Evolutionary conservation across 2,329 filamentous ascomycete species (phyloP).

Genomic region (Aquanectria penicillioides): DNA sequence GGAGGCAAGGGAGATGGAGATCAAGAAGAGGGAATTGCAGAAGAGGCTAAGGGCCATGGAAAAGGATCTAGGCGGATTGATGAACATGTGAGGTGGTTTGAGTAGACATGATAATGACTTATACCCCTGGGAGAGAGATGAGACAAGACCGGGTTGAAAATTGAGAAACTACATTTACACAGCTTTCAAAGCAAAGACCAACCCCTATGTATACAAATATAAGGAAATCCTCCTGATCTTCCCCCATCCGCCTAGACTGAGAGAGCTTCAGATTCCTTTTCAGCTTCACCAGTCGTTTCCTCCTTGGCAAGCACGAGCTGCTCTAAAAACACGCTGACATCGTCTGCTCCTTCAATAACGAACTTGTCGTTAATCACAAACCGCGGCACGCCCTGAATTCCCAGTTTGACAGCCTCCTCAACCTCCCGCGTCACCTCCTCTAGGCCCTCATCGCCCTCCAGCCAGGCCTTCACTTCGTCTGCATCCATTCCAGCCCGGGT

Average conservation of each 20-base stretch:
- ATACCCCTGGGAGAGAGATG: slow-evolving; percentile 30
- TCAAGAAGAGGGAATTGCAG: slow-evolving; percentile 66
- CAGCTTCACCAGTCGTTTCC: slow-evolving; percentile 23
- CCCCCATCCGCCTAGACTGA: too few species aligned
- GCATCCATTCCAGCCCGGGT: slow-evolving; percentile 63
- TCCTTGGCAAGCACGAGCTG: slow-evolving; percentile 66
- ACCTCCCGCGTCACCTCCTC: slow-evolving; percentile 67
- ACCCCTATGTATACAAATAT: too few species aligned
- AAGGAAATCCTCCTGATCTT: too few species aligned
- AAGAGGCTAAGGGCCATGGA: slow-evolving; percentile 63
- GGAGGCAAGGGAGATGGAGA: slow-evolving; percentile 66
- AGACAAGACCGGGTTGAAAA: too few species aligned
- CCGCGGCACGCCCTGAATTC: slow-evolving; percentile 75
- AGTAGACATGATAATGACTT: slow-evolving; percentile 16
- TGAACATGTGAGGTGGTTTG: slow-evolving; percentile 56
- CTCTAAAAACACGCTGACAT: slow-evolving; percentile 72
- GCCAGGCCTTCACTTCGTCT: slow-evolving; percentile 62
- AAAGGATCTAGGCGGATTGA: slow-evolving; percentile 64
- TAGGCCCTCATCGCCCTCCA: slow-evolving; percentile 64
- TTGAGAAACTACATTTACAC: too few species aligned
- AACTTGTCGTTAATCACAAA: slow-evolving; percentile 77
- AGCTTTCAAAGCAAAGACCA: too few species aligned
- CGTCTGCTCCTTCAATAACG: slow-evolving; percentile 77
- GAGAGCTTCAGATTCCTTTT: neutral
- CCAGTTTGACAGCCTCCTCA: slow-evolving; percentile 58